Conservation (phyloP, 2,329 filamentous ascomycete genomes). For the Fusarium concolor region DNA sequence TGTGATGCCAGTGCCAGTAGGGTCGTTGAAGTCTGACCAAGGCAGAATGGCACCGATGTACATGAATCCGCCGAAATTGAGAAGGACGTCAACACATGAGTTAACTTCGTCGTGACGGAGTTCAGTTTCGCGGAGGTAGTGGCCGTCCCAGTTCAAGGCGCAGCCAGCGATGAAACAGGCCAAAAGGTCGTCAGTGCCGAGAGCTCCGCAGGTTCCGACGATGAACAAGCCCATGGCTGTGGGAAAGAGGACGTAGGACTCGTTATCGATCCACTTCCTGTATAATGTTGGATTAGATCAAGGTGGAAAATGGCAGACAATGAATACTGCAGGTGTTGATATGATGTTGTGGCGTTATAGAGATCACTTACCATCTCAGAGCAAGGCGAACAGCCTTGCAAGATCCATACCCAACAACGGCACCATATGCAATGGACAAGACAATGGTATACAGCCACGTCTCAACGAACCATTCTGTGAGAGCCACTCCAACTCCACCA, state of each 20-base stretch:
- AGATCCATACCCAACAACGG: conserved; percentile 60
- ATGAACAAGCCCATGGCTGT: conserved; percentile 66
- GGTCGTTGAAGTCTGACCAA: conserved; percentile 64
- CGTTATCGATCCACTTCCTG: conserved; percentile 66
- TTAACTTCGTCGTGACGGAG: conserved; percentile 70
- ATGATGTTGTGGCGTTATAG: no score
- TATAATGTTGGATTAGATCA: background rate
- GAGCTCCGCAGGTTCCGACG: conserved; percentile 64
- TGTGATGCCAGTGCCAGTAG: conserved; percentile 64
- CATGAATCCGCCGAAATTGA: conserved; percentile 71
- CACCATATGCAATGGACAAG: conserved; percentile 64
- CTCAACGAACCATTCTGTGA: conserved; percentile 69
- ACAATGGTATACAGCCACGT: conserved; percentile 70
- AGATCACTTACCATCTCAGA: conserved; percentile 46
- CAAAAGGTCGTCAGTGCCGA: conserved; percentile 69
- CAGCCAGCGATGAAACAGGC: conserved; percentile 71
- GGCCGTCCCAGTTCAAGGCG: conserved; percentile 70
- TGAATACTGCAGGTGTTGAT: background rate
- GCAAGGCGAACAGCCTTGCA: conserved; percentile 39
- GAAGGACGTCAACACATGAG: conserved; percentile 64
- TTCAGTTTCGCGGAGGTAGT: conserved; percentile 65
- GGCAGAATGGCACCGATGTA: conserved; percentile 68
- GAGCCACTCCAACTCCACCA: conserved; percentile 62
- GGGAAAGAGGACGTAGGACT: conserved; percentile 65
- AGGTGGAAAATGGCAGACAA: no score